Conservation (phyloP, 805 yeast species). For the Henningerozyma blattae region DNA sequence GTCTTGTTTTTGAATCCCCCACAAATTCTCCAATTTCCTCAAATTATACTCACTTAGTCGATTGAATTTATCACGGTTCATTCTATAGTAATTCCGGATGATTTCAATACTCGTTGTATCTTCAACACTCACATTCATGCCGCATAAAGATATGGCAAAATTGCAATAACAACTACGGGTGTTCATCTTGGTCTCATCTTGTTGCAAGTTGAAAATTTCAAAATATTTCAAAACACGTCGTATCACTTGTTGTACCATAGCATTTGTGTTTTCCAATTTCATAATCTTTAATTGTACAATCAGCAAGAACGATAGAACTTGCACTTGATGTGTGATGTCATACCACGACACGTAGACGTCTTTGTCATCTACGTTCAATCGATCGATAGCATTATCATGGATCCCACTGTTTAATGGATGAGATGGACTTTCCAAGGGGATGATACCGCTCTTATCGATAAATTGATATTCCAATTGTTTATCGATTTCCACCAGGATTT, state of each 20-base stretch:
- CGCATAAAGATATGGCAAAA: slow-evolving; percentile 26
- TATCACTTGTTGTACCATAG: slow-evolving; percentile 24
- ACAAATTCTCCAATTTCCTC: slow-evolving; percentile 22
- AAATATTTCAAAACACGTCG: slow-evolving; percentile 23
- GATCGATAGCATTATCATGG: slow-evolving; percentile 25
- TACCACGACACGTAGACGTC: slow-evolving; percentile 26
- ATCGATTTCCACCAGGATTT: slow-evolving; percentile 24
- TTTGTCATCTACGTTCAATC: slow-evolving; percentile 20
- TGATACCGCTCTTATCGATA: slow-evolving; percentile 24
- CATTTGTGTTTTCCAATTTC: slow-evolving; percentile 24
- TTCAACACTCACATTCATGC: slow-evolving; percentile 25
- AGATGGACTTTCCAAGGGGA: slow-evolving; percentile 21
- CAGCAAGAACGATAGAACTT: slow-evolving; percentile 23
- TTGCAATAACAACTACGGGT: slow-evolving; percentile 26
- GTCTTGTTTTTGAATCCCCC: no score
- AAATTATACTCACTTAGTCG: slow-evolving; percentile 25
- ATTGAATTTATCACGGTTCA: slow-evolving; percentile 21
- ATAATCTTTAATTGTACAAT: slow-evolving; percentile 22
- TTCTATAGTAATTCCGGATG: slow-evolving; percentile 20
- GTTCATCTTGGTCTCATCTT: slow-evolving; percentile 26
- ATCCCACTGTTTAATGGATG: slow-evolving; percentile 24
- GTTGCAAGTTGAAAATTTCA: slow-evolving; percentile 20
- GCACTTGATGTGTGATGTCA: slow-evolving; percentile 27
- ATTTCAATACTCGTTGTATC: slow-evolving; percentile 20
- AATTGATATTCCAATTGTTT: slow-evolving; percentile 24